Evolutionary conservation across 805 yeast genomes (phyloP).

Genomic region (Candida corydali): DNA sequence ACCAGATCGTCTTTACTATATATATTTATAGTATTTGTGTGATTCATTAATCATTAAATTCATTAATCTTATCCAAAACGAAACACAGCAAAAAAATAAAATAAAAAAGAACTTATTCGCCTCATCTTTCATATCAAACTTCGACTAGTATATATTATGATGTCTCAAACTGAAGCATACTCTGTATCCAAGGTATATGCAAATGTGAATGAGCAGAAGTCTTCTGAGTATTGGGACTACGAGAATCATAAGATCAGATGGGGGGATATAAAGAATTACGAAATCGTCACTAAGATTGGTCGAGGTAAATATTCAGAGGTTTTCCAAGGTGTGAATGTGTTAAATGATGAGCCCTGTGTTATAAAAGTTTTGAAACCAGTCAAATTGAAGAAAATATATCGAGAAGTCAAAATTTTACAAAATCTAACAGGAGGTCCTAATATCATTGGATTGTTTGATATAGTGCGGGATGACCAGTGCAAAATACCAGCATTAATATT

Average conservation of each 20-base stretch:
- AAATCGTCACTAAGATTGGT: slow-evolving; percentile 79
- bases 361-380: slow-evolving; percentile 92
- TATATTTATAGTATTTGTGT: slow-evolving; percentile 1
- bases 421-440: slow-evolving; percentile 84
- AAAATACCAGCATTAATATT: slow-evolving; percentile 86
- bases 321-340: slow-evolving; percentile 74
- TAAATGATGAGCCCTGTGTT: slow-evolving; percentile 61
- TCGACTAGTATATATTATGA: slow-evolving; percentile 16
- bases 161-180: slow-evolving; percentile 23
- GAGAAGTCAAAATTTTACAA: slow-evolving; percentile 85
- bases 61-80: too few species aligned
- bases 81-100: slow-evolving; percentile 2
- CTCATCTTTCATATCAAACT: slow-evolving; percentile 3
- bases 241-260: slow-evolving; percentile 50
- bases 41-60: background rate
- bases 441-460: slow-evolving; percentile 70
- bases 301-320: slow-evolving; percentile 96
- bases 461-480: slow-evolving; percentile 74
- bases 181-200: slow-evolving; percentile 58
- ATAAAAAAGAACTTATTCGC: background rate
- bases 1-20: background rate
- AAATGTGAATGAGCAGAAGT: slow-evolving; percentile 64
- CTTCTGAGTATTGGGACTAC: slow-evolving; percentile 81
- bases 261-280: slow-evolving; percentile 52
- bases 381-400: slow-evolving; percentile 82